Percentiles rank a stretch among this genome's conserved stretches.
Evolutionary conservation across 2,329 filamentous ascomycete genomes (phyloP).

Genomic region (Cercospora nicotianae): DNA sequence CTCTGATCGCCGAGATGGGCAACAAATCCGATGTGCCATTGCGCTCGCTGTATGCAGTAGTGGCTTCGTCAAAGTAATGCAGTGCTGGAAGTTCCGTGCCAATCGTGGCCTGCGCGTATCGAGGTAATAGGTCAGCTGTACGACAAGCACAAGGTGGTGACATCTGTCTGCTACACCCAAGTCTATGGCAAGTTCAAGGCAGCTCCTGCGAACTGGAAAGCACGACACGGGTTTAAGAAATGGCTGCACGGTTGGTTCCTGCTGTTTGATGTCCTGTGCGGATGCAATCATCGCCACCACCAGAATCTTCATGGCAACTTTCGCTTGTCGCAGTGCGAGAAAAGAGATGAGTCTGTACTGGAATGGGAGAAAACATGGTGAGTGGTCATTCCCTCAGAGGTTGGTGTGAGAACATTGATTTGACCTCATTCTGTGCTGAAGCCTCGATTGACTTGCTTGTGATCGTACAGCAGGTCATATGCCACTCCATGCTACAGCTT

Average conservation of each 20-base stretch:
- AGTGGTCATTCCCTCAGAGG: not conserved
- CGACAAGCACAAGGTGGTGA: not conserved
- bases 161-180: not conserved
- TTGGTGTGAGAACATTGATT: not conserved
- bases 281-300: not conserved
- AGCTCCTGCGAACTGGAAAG: not conserved
- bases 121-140: not conserved
- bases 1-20: slow-evolving; percentile 8
- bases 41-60: not conserved
- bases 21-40: slow-evolving; percentile 19
- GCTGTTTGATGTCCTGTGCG: not conserved
- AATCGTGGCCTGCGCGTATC: not conserved
- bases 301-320: not conserved
- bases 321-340: not conserved
- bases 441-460: not conserved
- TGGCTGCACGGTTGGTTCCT: not conserved
- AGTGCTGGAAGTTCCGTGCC: not conserved
- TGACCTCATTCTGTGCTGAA: not conserved
- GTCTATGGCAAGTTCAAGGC: not conserved
- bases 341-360: not conserved
- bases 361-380: not conserved
- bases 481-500: not conserved
- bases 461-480: not conserved
- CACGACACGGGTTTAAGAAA: not conserved
- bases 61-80: not conserved